phyloP scores from a whole-genome alignment of 148 eudicot species.

The Talinum fruticosum region DNA sequence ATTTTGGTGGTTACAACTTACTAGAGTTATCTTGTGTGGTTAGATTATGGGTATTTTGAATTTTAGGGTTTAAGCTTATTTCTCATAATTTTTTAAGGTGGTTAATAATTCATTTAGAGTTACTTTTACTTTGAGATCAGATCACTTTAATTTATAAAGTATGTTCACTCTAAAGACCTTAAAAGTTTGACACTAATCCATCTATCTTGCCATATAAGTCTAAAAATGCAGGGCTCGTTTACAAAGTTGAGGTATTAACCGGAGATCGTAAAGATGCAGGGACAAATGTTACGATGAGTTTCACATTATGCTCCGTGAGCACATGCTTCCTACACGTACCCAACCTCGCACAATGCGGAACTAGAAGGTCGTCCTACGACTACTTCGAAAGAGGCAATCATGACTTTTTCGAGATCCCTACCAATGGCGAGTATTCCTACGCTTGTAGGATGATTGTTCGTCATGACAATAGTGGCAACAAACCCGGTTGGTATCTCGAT shows the following conservation, averaged over 20 bases:
- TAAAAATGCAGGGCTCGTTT: background rate
- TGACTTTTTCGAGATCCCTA: background rate
- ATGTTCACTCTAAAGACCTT: no score
- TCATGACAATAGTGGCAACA: background rate
- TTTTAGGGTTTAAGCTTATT: no score
- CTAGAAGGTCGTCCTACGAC: background rate
- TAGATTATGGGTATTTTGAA: no score
- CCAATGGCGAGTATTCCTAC: no score
- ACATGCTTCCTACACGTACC: background rate
- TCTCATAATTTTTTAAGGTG: no score
- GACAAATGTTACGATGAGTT: background rate
- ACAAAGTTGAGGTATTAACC: background rate
- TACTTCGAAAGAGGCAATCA: background rate
- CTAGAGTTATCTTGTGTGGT: no score
- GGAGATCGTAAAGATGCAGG: background rate
- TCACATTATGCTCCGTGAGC: background rate
- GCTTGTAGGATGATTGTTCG: background rate
- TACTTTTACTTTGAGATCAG: no score
- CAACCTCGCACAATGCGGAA: background rate
- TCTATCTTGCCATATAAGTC: no score
- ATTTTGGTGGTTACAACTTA: no score
- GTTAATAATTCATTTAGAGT: no score
- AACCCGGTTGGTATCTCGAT: background rate
- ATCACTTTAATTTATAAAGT: no score
- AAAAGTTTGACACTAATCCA: no score